These are phyloP conservation scores for Colletotrichum sidae DNA, from an alignment of 2,329 filamentous ascomycete genomes.

Conservation along the genomic window DNA sequence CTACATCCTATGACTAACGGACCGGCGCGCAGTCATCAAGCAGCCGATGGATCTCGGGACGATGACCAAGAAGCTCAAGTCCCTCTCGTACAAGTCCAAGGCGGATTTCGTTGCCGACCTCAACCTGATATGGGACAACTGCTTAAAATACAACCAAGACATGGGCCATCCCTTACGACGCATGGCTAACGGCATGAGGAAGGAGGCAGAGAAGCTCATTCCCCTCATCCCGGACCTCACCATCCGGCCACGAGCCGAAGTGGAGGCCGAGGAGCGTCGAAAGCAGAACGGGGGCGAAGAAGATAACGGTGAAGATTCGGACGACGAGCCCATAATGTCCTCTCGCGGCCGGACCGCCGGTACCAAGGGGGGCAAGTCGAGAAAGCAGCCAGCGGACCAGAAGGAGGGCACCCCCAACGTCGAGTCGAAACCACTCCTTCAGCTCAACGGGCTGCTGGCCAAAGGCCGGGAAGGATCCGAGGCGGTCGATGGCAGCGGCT, in stretches of 20 bases:
- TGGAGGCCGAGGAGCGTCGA: conserved; percentile 87
- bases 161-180: conserved; percentile 87
- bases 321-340: conserved; percentile 98
- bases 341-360: conserved; percentile 91
- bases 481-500: conserved; percentile 81
- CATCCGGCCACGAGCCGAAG: conserved; percentile 90
- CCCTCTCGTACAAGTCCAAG: conserved; percentile 85
- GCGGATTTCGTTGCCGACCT: conserved; percentile 94
- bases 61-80: conserved; percentile 98
- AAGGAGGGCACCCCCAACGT: conserved; percentile 83
- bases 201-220: conserved; percentile 96
- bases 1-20: conserved; percentile 39
- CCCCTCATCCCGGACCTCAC: conserved; percentile 93
- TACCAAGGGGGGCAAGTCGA: conserved; percentile 80
- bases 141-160: conserved; percentile 93
- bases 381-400: conserved; percentile 78
- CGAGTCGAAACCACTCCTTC: conserved; percentile 79
- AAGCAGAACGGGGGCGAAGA: conserved; percentile 88
- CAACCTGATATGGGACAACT: conserved; percentile 97
- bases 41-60: conserved; percentile 97
- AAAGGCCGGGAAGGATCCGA: conserved; percentile 82
- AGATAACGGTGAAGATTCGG: conserved; percentile 89
- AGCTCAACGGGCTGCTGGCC: conserved; percentile 72
- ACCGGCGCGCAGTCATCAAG: conserved; percentile 78
- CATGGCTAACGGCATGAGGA: conserved; percentile 96